phyloP scores from a whole-genome alignment of 2,329 filamentous ascomycete genomes.

The Ophiostoma populinum region DNA sequence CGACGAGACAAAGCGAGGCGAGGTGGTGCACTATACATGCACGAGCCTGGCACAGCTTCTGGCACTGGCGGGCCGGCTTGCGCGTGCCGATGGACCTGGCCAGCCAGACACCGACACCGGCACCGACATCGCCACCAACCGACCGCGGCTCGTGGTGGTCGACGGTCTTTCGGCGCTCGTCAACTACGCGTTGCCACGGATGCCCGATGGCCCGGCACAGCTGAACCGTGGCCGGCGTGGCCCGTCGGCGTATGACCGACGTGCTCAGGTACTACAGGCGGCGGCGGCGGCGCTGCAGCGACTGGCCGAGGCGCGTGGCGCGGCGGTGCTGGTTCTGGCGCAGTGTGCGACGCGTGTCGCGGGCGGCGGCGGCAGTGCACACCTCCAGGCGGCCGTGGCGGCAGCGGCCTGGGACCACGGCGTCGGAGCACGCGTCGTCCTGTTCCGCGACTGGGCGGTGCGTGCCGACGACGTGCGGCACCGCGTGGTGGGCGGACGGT shows the following conservation, averaged over 20 bases:
- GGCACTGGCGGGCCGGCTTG: slow-evolving; percentile 51
- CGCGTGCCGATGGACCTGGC: too few relatives aligned
- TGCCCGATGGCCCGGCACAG: slow-evolving; percentile 15
- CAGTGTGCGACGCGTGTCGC: slow-evolving; percentile 74
- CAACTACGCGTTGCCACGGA: slow-evolving; percentile 56
- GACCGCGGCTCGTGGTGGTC: slow-evolving; percentile 52
- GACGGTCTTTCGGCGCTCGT: slow-evolving; percentile 65
- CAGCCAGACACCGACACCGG: too few relatives aligned
- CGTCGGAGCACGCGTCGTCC: slow-evolving; percentile 52
- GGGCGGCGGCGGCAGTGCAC: slow-evolving; percentile 39
- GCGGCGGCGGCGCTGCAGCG: slow-evolving; percentile 58
- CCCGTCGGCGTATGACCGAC: slow-evolving; percentile 7
- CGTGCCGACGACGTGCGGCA: slow-evolving; percentile 17
- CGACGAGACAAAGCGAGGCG: slow-evolving; percentile 8
- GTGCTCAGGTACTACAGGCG: slow-evolving; percentile 34
- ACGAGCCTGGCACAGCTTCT: slow-evolving; percentile 54
- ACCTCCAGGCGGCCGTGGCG: slow-evolving; percentile 58
- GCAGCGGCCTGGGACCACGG: slow-evolving; percentile 66
- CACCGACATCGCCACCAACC: too few relatives aligned
- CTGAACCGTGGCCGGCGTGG: slow-evolving; percentile 6
- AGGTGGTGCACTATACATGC: slow-evolving; percentile 28
- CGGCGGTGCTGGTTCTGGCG: slow-evolving; percentile 59
- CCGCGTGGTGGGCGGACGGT: slow-evolving; percentile 31
- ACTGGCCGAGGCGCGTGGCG: slow-evolving; percentile 53
- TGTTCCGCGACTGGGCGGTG: slow-evolving; percentile 64